These are phyloP conservation scores for Chlorella sorokiniana DNA, from an alignment of 139 green algal genomes.

Conservation along the genomic window DNA sequence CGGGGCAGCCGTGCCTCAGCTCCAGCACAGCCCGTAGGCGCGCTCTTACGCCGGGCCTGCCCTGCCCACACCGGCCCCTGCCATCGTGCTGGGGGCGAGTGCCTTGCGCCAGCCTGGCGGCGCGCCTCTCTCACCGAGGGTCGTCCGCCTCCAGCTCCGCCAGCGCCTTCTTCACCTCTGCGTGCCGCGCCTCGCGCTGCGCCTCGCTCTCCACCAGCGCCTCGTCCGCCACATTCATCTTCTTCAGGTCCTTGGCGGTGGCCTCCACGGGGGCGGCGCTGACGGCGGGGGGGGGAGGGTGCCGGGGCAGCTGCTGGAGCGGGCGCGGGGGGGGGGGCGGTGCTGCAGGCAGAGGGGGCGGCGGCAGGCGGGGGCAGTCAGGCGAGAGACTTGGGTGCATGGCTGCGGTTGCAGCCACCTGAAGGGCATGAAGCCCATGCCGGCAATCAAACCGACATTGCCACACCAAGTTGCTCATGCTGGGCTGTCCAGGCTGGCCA, in stretches of 20 bases:
- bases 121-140: conserved; percentile 60
- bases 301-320: not conserved
- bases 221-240: conserved; percentile 45
- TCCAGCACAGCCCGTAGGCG: too few relatives aligned
- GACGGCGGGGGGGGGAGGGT: not conserved
- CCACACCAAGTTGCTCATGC: too few relatives aligned
- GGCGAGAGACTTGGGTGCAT: too few relatives aligned
- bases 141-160: conserved; percentile 68
- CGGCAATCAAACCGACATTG: too few relatives aligned
- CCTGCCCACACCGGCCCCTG: too few relatives aligned
- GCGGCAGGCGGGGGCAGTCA: conserved; percentile 2
- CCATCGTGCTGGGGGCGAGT: too few relatives aligned
- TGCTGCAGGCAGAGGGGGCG: not conserved
- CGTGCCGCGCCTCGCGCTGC: conserved; percentile 42
- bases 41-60: too few relatives aligned
- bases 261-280: conserved; percentile 19
- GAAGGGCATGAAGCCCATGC: too few relatives aligned
- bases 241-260: conserved; percentile 42
- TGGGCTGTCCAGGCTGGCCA: too few relatives aligned
- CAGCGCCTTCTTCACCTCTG: conserved; percentile 60
- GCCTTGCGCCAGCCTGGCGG: too few relatives aligned
- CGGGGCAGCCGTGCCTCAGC: too few relatives aligned
- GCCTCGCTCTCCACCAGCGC: conserved; percentile 35
- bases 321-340: not conserved
- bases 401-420: too few relatives aligned